A percentile compares a stretch with the other conserved stretches of the same genome.
phyloP scores from a whole-genome alignment of 176 grass and related monocot species.

The sorghum (Sorghum bicolor) region Sorghum_bicolor_NCBIv3 NC_012872.2:67319001-67319500 shows the following conservation, averaged over 20 bases:
- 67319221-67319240: constrained; percentile 70
- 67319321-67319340: constrained; percentile 68
- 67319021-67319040: not conserved
- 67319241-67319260: constrained; percentile 84
- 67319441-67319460: not conserved
- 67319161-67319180: not conserved
- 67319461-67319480: constrained; percentile 1
- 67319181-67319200: constrained; percentile 2
- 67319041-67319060: constrained; percentile 76
- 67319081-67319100: constrained; percentile 59
- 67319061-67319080: constrained; percentile 87
- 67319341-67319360: not conserved
- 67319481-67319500: constrained; percentile 60
- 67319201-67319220: constrained; percentile 13
- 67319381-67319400: not conserved
- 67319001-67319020: not conserved
- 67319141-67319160: constrained; percentile 79
- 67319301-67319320: constrained; percentile 55
- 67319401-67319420: not conserved
- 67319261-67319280: constrained; percentile 77
- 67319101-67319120: constrained; percentile 56
- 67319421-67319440: not conserved
- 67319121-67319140: constrained; percentile 71
- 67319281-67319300: constrained; percentile 78
- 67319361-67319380: not conserved